Percentiles rank a stretch among this genome's conserved stretches.
These are phyloP conservation scores for Salvia sclarea DNA, from an alignment of 305 asterid species.

Conservation along the genomic window DNA sequence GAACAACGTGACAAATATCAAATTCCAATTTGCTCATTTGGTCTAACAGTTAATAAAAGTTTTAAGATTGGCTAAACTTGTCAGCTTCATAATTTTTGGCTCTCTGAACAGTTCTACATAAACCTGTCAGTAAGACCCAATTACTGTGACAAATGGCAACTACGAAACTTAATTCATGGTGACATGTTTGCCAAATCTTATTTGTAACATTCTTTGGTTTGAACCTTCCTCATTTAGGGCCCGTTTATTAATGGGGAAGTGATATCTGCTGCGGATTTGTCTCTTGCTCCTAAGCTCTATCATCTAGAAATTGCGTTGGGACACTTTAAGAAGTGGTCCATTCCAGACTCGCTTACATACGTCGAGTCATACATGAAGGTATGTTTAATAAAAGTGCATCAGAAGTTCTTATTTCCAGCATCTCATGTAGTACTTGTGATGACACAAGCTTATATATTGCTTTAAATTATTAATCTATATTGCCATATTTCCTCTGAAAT, in stretches of 20 bases:
- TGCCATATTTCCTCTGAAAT: not conserved
- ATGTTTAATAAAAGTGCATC: slow-evolving; percentile 21
- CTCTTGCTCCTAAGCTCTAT: slow-evolving; percentile 93
- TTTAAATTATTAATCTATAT: not conserved
- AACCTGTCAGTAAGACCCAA: not conserved
- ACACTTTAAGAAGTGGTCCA: slow-evolving; percentile 80
- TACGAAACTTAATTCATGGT: slow-evolving; percentile 14
- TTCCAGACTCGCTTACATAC: slow-evolving; percentile 72
- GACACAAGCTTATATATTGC: not conserved
- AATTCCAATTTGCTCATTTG: not conserved
- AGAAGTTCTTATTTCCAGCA: slow-evolving; percentile 7
- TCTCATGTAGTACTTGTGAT: not conserved
- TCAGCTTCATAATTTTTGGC: not conserved
- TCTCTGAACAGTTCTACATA: not conserved
- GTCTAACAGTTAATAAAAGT: not conserved
- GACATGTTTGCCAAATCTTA: slow-evolving; percentile 2
- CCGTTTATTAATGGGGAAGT: slow-evolving; percentile 71
- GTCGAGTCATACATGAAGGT: slow-evolving; percentile 87
- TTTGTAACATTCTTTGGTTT: not conserved
- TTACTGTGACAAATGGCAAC: not conserved
- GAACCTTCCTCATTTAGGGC: slow-evolving; percentile 49
- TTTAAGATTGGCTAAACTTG: too few relatives aligned
- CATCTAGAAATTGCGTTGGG: slow-evolving; percentile 86
- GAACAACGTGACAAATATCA: not conserved
- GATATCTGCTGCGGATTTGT: slow-evolving; percentile 86